Base-by-base conservation (phyloP, 306 rosid genomes). In the Fragaria iinumae region DNA sequence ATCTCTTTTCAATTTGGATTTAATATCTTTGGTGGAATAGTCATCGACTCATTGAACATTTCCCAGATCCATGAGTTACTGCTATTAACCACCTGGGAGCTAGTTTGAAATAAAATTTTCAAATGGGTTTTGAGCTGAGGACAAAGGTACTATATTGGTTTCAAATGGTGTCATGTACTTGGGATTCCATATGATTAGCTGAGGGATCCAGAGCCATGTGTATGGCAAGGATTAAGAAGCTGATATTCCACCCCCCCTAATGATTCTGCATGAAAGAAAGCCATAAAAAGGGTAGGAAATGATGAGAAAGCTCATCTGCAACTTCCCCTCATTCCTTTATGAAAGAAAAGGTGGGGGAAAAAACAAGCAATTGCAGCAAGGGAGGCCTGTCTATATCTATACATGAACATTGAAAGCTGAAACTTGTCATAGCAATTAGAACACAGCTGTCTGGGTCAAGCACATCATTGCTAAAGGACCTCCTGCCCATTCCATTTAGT, bases 281-380 rank as follows among this genome's bases (percentile, higher is more conserved):
- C 55, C 68, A 65, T 57, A 78, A 83, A 84, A 89, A 83, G 83
- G 76, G 76, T 14, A 18, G 21, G 84, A 80, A 80, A 73, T 50
- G 38, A 79, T 70, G 80, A 74, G 81, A 87, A 83, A 84, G 83
- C 52, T 83, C 82, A 73, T 76, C 80, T 74, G 82, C 77, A 80
- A 77, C 53, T 65, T 82, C 38, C 71, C 71, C 75, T 18, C 63
- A 21, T 29, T 43, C 76, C 83, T 87, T 79, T 71, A 32, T 65
- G n/a, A 80, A 89, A 80, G 48, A 63, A 86, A 82, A 81, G 71
- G 71, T 68, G 77, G 53, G 48, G 72, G 78, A 82, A 76, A 73
- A 76, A 73, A 39, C 49, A 81, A 47, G 56, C 38, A 69, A 45
- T 63, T 67, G 85, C 77, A 80, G 76, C 80, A 73, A 69, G 50